Conservation (phyloP, 2,329 filamentous ascomycete genomes). For the Penicillium sp. region DNA sequence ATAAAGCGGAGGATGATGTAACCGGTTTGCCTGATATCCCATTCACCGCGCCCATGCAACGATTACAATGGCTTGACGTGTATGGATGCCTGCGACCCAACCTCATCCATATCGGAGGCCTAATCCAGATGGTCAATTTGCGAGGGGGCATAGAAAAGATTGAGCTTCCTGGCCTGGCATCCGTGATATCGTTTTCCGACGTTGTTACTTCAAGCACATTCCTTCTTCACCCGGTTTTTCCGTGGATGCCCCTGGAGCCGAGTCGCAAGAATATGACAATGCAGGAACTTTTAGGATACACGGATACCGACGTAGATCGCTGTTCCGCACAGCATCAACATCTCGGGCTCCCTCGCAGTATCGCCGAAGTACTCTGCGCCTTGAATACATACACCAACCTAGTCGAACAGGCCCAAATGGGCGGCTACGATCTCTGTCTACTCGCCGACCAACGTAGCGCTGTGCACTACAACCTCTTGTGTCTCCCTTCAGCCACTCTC, state of each 20-base stretch:
- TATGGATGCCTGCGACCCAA: constrained; percentile 42
- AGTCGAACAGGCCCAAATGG: constrained; percentile 26
- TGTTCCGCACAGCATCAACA: constrained; percentile 29
- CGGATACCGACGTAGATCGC: constrained; percentile 30
- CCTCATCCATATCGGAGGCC: constrained; percentile 40
- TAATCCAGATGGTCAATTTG: constrained; percentile 41
- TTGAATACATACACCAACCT: constrained; percentile 38
- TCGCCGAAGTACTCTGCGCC: constrained; percentile 36
- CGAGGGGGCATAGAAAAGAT: constrained; percentile 45
- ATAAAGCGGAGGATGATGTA: constrained; percentile 30
- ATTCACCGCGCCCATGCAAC: constrained; percentile 40
- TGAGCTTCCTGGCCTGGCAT: constrained; percentile 41
- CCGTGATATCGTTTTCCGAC: constrained; percentile 43
- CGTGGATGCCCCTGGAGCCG: constrained; percentile 32
- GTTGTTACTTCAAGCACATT: constrained; percentile 33
- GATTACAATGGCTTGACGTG: constrained; percentile 43
- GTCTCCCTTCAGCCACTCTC: constrained; percentile 30
- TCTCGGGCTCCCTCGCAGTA: constrained; percentile 35
- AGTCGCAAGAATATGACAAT: constrained; percentile 26
- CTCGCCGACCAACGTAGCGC: constrained; percentile 46
- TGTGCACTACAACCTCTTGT: constrained; percentile 43
- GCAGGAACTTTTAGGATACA: constrained; percentile 34
- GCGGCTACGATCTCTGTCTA: constrained; percentile 26
- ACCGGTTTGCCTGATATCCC: constrained; percentile 27
- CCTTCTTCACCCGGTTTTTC: constrained; percentile 30